These are phyloP conservation scores for Epichloe hybrida DNA, from an alignment of 2,329 filamentous ascomycete species.

Conservation along the genomic window DNA sequence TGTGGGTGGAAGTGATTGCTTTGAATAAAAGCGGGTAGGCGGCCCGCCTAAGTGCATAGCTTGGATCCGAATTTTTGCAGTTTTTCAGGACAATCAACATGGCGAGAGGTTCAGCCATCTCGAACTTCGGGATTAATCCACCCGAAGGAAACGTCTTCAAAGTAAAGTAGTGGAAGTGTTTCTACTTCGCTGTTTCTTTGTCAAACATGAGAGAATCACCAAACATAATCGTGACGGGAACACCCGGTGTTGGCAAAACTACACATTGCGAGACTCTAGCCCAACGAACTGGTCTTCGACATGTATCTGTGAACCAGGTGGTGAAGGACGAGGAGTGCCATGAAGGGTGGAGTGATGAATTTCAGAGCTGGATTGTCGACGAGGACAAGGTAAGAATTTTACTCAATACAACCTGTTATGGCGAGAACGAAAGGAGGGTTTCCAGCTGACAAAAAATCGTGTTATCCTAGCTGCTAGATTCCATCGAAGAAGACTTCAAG, in stretches of 20 bases:
- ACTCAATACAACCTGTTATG: not conserved
- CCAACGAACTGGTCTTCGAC: conserved; percentile 60
- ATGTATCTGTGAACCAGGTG: conserved; percentile 79
- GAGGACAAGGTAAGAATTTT: conserved; percentile 68
- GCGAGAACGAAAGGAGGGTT: not conserved
- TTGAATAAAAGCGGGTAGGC: not conserved
- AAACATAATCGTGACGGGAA: conserved; percentile 92
- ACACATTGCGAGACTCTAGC: conserved; percentile 78
- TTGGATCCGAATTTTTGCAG: not conserved
- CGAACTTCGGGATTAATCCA: not conserved
- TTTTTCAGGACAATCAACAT: not conserved
- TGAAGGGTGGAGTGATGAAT: conserved; percentile 76
- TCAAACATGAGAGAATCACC: conserved; percentile 39
- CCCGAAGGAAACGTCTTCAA: not conserved
- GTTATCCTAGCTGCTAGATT: conserved; percentile 57
- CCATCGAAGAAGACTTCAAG: conserved; percentile 69
- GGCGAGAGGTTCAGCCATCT: not conserved
- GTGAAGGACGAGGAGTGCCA: conserved; percentile 82
- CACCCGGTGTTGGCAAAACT: conserved; percentile 90
- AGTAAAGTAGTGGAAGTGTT: not conserved
- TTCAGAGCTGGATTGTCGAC: conserved; percentile 83
- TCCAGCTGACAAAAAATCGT: conserved; percentile 7
- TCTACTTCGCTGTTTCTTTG: not conserved
- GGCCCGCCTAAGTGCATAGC: not conserved
- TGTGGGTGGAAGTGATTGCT: not conserved